These are phyloP conservation scores for Dimocarpus longan DNA, from an alignment of 345 rosid genomes.

Conservation along the genomic window DNA sequence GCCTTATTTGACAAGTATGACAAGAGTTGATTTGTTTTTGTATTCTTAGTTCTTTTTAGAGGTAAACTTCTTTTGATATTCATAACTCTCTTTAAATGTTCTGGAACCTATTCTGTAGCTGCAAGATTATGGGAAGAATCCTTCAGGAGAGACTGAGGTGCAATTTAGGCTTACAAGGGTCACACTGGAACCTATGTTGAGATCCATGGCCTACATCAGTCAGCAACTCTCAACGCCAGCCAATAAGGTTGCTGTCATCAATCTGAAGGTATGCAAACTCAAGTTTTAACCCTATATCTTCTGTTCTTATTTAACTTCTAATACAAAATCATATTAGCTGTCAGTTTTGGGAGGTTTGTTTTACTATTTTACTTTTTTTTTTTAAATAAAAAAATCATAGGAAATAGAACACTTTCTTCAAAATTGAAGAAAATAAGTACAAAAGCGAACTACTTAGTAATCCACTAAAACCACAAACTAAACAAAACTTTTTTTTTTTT, in stretches of 20 bases:
- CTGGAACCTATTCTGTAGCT: slow-evolving; percentile 35
- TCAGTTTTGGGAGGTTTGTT: neutral
- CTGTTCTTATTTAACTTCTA: slow-evolving; percentile 6
- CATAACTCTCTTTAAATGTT: neutral
- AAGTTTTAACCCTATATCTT: neutral
- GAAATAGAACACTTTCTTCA: too few relatives aligned
- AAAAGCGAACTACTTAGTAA: too few relatives aligned
- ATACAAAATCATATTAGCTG: neutral
- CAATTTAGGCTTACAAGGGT: slow-evolving; percentile 62
- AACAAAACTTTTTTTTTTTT: too few relatives aligned
- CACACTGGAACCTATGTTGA: slow-evolving; percentile 67
- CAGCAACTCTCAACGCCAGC: slow-evolving; percentile 64
- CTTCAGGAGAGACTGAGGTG: slow-evolving; percentile 55
- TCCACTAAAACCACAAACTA: too few relatives aligned
- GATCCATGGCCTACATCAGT: slow-evolving; percentile 67
- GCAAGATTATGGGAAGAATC: slow-evolving; percentile 61
- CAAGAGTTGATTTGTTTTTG: slow-evolving; percentile 8
- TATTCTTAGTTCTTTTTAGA: neutral
- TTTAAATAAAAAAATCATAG: neutral
- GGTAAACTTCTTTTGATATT: slow-evolving; percentile 7
- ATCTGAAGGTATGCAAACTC: slow-evolving; percentile 49
- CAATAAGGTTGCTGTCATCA: slow-evolving; percentile 68
- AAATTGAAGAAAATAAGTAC: neutral
- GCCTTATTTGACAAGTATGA: neutral
- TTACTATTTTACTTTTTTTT: neutral